phyloP scores from a whole-genome alignment of 768 basidiomycete species.

The Coprinellus aureogranulatus region DNA sequence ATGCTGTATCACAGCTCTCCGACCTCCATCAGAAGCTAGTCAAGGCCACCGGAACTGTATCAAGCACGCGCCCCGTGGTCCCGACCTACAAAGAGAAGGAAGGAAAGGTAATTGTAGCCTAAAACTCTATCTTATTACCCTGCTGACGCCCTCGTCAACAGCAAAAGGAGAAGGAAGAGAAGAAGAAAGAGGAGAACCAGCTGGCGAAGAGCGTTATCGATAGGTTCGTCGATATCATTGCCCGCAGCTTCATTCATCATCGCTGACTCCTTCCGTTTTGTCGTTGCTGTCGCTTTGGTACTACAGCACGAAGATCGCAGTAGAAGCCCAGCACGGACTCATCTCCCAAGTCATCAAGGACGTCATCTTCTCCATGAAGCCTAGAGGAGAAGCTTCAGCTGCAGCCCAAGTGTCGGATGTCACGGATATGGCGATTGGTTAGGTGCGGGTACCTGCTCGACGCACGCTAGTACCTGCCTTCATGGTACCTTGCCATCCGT shows the following conservation, averaged over 20 bases:
- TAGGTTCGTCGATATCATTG: constrained; percentile 44
- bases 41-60: constrained; percentile 61
- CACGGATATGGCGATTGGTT: constrained; percentile 49
- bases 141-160: neutral
- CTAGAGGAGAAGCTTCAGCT: constrained; percentile 16
- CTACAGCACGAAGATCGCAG: constrained; percentile 78
- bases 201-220: constrained; percentile 89
- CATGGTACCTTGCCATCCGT: too few species aligned
- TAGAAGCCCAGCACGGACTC: constrained; percentile 91
- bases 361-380: constrained; percentile 74
- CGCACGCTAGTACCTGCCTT: neutral
- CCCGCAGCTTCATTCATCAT: too few species aligned
- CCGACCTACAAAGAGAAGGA: constrained; percentile 57
- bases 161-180: constrained; percentile 60
- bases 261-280: neutral
- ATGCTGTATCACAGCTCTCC: constrained; percentile 85
- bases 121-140: neutral
- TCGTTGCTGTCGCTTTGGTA: neutral
- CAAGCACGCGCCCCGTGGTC: constrained; percentile 54
- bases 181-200: constrained; percentile 87
- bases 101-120: constrained; percentile 6
- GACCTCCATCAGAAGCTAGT: constrained; percentile 89
- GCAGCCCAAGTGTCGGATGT: constrained; percentile 35
- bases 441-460: constrained; percentile 10
- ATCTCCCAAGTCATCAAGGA: constrained; percentile 94